A percentile compares a stretch with the other conserved stretches of the same genome.
Evolutionary conservation across 768 basidiomycete genomes (phyloP).

Genomic region (Lentinula sp.): DNA sequence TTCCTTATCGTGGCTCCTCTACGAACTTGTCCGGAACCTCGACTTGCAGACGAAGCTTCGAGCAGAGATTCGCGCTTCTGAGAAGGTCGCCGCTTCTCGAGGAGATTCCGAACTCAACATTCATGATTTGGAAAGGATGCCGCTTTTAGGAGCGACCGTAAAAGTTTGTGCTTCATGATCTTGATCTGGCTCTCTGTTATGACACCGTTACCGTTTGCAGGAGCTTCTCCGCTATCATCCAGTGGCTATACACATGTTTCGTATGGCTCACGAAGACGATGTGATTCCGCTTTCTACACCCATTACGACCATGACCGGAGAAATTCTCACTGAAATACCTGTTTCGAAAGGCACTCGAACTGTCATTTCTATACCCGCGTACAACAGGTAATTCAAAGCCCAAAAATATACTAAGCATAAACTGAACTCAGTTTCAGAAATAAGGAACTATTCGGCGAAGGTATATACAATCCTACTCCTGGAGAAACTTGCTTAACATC

Average conservation of each 20-base stretch:
- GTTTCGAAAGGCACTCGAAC: conserved; percentile 30
- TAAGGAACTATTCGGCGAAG: conserved; percentile 30
- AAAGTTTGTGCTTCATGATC: conserved; percentile 25
- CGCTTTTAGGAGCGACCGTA: conserved; percentile 37
- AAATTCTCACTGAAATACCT: conserved; percentile 22
- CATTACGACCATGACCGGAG: conserved; percentile 25
- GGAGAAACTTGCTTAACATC: neutral
- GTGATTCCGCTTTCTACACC: conserved; percentile 36
- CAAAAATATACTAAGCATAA: conserved; percentile 14
- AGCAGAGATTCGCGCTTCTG: neutral
- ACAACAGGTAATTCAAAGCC: conserved; percentile 24
- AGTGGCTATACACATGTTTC: conserved; percentile 25
- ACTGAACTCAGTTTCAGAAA: conserved; percentile 16
- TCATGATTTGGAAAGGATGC: conserved; percentile 44
- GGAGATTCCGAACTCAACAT: conserved; percentile 28
- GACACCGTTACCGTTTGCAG: conserved; percentile 16
- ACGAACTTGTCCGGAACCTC: neutral
- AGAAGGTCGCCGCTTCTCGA: neutral
- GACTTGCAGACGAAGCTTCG: neutral
- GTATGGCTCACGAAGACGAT: conserved; percentile 38
- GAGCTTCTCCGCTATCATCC: conserved; percentile 42
- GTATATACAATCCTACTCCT: neutral
- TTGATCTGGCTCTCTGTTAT: neutral
- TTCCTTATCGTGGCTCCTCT: neutral
- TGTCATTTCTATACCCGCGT: conserved; percentile 25